These are phyloP conservation scores for Bombardia bombarda DNA, from an alignment of 495 filamentous ascomycete genomes.

Conservation along the genomic window DNA sequence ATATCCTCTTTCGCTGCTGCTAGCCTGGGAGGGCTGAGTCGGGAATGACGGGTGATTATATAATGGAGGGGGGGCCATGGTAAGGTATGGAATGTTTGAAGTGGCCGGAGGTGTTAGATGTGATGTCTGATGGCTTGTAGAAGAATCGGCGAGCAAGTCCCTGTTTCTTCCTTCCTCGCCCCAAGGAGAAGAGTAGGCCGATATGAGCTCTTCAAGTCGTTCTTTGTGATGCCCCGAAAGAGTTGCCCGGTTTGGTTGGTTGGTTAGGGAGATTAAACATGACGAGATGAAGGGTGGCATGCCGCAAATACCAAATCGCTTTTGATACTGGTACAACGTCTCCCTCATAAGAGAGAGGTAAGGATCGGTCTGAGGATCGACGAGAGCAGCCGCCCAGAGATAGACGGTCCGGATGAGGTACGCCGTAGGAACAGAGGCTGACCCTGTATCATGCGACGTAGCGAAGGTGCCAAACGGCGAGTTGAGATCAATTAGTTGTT, in stretches of 20 bases:
- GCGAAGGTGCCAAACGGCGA: conserved; percentile 11
- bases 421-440: conserved; percentile 15
- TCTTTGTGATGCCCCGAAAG: not conserved
- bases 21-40: not conserved
- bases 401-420: conserved; percentile 15
- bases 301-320: conserved; percentile 10
- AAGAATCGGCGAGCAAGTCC: not conserved
- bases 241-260: not conserved
- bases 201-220: not conserved
- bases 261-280: conserved; percentile 9
- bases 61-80: not conserved
- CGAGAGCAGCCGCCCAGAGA: conserved; percentile 11
- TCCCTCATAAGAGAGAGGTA: conserved; percentile 6
- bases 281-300: conserved; percentile 13
- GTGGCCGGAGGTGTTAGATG: not conserved
- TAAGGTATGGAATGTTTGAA: not conserved
- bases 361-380: conserved; percentile 4
- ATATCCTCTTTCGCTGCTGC: not conserved
- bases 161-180: not conserved
- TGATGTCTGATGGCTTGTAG: too few relatives aligned
- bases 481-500: conserved; percentile 7
- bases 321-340: conserved; percentile 13
- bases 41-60: not conserved
- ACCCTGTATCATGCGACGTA: conserved; percentile 1
- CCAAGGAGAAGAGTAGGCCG: conserved; percentile 1